Evolutionary conservation across 176 grass and related monocot genomes (phyloP).

Genomic region (Echinochloa phyllopogon): DNA sequence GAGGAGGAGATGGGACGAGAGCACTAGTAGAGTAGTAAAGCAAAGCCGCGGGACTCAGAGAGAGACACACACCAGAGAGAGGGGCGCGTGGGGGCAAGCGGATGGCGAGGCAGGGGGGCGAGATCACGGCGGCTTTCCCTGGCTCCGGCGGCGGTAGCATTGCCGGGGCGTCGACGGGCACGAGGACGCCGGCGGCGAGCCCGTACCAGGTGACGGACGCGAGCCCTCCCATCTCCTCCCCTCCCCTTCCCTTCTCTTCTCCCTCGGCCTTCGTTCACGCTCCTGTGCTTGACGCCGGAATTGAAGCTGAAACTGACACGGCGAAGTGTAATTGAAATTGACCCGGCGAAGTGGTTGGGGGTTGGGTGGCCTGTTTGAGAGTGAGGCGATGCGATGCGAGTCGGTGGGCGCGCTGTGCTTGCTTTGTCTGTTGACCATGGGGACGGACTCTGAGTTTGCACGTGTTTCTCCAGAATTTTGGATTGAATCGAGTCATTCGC

Average conservation of each 20-base stretch:
- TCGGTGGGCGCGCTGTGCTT: not conserved
- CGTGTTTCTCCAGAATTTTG: not conserved
- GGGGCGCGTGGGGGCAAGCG: not conserved
- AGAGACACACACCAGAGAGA: not conserved
- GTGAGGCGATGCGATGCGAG: not conserved
- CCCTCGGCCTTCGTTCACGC: not conserved
- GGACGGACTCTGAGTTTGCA: not conserved
- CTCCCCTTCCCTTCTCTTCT: not conserved
- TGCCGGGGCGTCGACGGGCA: not conserved
- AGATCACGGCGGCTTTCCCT: conserved; percentile 42
- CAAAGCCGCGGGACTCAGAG: conserved; percentile 18
- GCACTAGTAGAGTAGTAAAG: conserved; percentile 31
- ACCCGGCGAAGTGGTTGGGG: conserved; percentile 3
- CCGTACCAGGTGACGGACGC: conserved; percentile 51
- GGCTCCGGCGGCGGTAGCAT: conserved; percentile 24
- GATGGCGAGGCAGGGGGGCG: conserved; percentile 48
- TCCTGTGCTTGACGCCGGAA: not conserved
- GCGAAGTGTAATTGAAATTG: not conserved
- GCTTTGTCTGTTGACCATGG: not conserved
- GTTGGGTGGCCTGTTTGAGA: conserved; percentile 33
- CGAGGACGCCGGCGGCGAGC: conserved; percentile 41
- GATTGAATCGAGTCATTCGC: not conserved
- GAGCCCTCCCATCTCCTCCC: not conserved
- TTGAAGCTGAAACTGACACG: conserved; percentile 1
- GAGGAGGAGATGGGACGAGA: conserved; percentile 16